phyloP scores from a whole-genome alignment of 169 alveolate species.

The Plasmodium ovale region DNA sequence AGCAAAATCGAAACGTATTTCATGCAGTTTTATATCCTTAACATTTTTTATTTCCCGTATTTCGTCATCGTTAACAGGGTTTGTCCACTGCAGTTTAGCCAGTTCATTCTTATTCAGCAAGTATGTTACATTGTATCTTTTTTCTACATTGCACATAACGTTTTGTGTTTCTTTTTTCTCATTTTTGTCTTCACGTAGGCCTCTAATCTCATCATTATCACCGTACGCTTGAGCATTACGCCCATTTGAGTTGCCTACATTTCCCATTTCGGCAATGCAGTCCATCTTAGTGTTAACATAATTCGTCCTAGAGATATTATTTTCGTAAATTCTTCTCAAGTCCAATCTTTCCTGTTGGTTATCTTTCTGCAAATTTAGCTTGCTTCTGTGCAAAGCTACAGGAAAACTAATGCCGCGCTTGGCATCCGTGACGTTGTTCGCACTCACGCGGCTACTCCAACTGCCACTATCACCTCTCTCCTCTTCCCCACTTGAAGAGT shows the following conservation, averaged over 20 bases:
- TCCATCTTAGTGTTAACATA: constrained; percentile 24
- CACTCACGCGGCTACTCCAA: not conserved
- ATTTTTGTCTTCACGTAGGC: constrained; percentile 33
- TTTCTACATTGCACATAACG: not conserved
- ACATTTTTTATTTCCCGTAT: constrained; percentile 43
- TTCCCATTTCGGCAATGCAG: constrained; percentile 50
- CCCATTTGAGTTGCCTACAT: constrained; percentile 49
- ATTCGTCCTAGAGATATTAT: not conserved
- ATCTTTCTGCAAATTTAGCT: constrained; percentile 53
- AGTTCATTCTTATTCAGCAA: constrained; percentile 66
- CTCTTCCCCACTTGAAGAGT: constrained; percentile 33
- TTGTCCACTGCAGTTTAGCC: constrained; percentile 85
- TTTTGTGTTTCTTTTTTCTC: not conserved
- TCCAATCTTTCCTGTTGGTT: constrained; percentile 22
- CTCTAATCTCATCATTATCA: constrained; percentile 67
- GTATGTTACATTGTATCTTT: constrained; percentile 31
- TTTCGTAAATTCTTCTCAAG: constrained; percentile 13
- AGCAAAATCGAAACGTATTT: constrained; percentile 81
- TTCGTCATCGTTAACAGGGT: constrained; percentile 80
- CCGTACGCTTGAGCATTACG: constrained; percentile 45
- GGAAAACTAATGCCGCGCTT: constrained; percentile 41
- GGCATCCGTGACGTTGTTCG: not conserved
- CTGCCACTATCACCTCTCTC: not conserved
- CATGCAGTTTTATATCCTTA: constrained; percentile 77
- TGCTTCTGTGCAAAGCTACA: constrained; percentile 57